Base-by-base conservation (phyloP, 1,284 basidiomycete species). In the Xerocomus minutiporus region DNA sequence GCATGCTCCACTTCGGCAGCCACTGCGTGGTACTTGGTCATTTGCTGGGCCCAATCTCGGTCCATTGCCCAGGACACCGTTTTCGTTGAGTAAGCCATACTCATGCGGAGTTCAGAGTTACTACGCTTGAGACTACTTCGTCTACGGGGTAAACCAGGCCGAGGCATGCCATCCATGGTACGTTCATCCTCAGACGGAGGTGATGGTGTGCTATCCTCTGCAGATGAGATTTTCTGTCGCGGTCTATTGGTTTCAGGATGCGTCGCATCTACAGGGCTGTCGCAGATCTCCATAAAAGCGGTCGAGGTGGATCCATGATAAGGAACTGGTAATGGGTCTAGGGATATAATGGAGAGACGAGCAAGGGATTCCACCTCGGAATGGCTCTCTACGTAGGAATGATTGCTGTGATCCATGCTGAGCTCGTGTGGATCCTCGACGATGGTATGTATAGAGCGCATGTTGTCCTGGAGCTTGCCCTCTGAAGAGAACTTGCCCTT, bases 31-130 rank as follows among this genome's bases (percentile, higher is more conserved):
- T 82, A 84, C 59, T 77, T 77, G 28, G 74, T 72, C 57, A 84
- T 72, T 58, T 82, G 81, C 9, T 76, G 75, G 35, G 76, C 72
- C 71, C 80, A 75, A 52, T 82, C 82, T 17, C 73, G 74, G 52
- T 82, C 78, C 71, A 85, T 84, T 31, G 85, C 85, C 85, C 85
- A 87, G 34, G 84, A 83, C 8, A 87, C 85, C 8, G 80, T 78
- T 70, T 87, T 87, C n/a, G 71, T 69, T 32, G 81, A 71, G 56
- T 83, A 80, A 35, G 73, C 75, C 46, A 77, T 71, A 57, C 81
- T 84, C 49, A 76, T 63, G 41, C 75, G 69, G 58, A 71, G 73
- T 44, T 72, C 70, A 55, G 70, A 74, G 53, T 69, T 72, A 31
- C 54, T 67, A 48, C 81, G 77, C 68, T 80, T 85, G 56, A 86